Evolutionary conservation across 495 filamentous ascomycete genomes (phyloP).

Genomic region (Entonaema liquescens): DNA sequence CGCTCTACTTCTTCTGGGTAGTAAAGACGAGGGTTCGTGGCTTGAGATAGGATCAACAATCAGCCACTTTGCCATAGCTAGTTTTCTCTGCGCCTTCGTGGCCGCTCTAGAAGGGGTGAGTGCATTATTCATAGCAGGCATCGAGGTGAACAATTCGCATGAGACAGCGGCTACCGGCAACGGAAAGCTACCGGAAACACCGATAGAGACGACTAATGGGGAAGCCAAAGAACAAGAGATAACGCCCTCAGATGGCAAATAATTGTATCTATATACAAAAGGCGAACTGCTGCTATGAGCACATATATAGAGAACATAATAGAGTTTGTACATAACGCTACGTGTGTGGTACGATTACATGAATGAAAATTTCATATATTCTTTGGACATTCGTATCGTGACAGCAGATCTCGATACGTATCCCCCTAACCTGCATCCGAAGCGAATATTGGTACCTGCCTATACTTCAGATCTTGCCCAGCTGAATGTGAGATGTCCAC

Average conservation of each 20-base stretch:
- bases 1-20: slow-evolving; percentile 97
- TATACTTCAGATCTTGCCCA: neutral
- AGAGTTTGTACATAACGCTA: slow-evolving; percentile 19
- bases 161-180: slow-evolving; percentile 35
- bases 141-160: slow-evolving; percentile 68
- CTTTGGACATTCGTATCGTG: neutral
- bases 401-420: neutral
- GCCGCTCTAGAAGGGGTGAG: slow-evolving; percentile 86
- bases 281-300: neutral
- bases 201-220: slow-evolving; percentile 36
- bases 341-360: neutral
- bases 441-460: neutral
- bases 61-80: slow-evolving; percentile 92
- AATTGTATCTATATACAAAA: slow-evolving; percentile 6
- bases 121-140: slow-evolving; percentile 81
- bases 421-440: neutral
- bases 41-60: slow-evolving; percentile 97
- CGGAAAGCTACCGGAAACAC: slow-evolving; percentile 40
- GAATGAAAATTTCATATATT: neutral
- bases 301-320: slow-evolving; percentile 8
- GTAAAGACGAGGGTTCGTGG: slow-evolving; percentile 96
- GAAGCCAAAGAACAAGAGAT: slow-evolving; percentile 15
- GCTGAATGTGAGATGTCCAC: neutral
- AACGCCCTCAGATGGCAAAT: slow-evolving; percentile 19
- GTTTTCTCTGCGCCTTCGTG: slow-evolving; percentile 88